phyloP scores from a whole-genome alignment of 2,329 filamentous ascomycete species.

The Neopestalotiopsis sp. region DNA sequence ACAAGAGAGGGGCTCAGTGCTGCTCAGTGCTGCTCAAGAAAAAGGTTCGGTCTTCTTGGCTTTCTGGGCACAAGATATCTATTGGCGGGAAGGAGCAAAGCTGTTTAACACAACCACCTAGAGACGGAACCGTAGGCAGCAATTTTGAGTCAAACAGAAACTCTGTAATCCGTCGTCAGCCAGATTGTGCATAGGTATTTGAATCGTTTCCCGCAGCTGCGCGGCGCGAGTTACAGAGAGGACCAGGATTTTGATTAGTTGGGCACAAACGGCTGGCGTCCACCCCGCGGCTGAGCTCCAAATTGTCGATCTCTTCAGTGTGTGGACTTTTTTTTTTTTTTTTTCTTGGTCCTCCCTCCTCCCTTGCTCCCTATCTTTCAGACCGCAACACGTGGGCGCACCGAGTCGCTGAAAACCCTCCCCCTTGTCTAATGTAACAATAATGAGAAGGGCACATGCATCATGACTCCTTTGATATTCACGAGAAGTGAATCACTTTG shows the following conservation, averaged over 20 bases:
- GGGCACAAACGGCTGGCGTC: not conserved
- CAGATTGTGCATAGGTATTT: not conserved
- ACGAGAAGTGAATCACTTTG: too few species aligned
- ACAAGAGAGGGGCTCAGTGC: not conserved
- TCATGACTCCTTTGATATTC: too few species aligned
- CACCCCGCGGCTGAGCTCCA: not conserved
- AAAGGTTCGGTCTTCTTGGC: slow-evolving; percentile 9
- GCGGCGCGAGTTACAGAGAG: not conserved
- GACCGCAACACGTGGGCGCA: not conserved
- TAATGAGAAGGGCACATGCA: not conserved
- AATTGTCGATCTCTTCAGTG: not conserved
- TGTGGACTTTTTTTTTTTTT: not conserved
- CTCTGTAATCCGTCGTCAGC: not conserved
- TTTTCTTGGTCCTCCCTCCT: too few species aligned
- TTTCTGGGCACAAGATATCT: not conserved
- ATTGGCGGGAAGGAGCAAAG: not conserved
- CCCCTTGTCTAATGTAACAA: not conserved
- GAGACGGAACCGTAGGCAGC: not conserved
- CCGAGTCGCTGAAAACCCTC: not conserved
- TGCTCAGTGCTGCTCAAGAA: not conserved
- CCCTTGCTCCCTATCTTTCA: not conserved
- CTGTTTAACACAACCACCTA: not conserved
- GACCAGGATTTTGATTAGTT: not conserved
- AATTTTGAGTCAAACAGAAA: not conserved
- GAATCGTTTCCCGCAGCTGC: not conserved